phyloP scores from a whole-genome alignment of 140 eudicot genomes.

The Bidens hawaiensis region DNA sequence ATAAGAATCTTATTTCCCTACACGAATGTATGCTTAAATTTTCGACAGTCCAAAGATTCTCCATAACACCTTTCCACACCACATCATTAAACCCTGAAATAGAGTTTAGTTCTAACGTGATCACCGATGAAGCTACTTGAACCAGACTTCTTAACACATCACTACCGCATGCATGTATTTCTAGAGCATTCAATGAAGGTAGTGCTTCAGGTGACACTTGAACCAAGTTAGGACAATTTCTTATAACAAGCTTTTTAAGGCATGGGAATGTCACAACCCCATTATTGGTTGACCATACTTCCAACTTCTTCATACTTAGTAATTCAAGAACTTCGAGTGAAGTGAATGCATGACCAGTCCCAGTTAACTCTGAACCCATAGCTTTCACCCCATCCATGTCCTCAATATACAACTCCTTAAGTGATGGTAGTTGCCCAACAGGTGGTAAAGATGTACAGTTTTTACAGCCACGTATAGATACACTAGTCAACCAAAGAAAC shows the following conservation, averaged over 20 bases:
- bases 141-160: neutral
- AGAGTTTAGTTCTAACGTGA: neutral
- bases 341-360: neutral
- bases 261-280: neutral
- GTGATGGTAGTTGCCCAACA: neutral
- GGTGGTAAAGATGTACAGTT: constrained; percentile 1
- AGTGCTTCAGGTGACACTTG: constrained; percentile 1
- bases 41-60: neutral
- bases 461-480: neutral
- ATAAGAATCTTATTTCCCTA: constrained; percentile 3
- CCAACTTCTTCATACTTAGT: neutral
- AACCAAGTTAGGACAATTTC: constrained; percentile 7
- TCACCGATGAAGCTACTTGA: constrained; percentile 1
- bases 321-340: neutral
- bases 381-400: neutral
- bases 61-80: constrained; percentile 6
- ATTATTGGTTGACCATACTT: neutral
- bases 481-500: neutral
- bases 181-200: neutral
- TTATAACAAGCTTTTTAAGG: neutral
- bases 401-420: neutral
- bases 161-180: neutral
- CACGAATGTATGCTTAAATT: neutral
- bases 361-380: neutral
- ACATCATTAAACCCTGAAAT: neutral